Percentiles rank a stretch among this genome's conserved stretches.
These are phyloP conservation scores for Corylus avellana DNA, from an alignment of 306 rosid genomes.

Conservation along the genomic window DNA sequence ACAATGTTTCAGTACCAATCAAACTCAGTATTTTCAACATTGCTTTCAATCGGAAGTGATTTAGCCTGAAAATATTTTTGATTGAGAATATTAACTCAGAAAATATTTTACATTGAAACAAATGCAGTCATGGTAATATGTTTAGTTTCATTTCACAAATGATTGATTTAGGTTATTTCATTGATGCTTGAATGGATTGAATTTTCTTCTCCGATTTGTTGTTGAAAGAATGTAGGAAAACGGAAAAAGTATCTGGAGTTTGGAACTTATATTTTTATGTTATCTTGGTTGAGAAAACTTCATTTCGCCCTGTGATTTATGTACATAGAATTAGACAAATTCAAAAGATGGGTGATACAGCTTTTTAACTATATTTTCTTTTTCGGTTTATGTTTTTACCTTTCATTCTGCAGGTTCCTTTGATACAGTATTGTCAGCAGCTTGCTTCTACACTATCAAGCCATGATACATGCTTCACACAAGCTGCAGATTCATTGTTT, in stretches of 20 bases:
- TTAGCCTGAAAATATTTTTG: too few relatives aligned
- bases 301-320: not conserved
- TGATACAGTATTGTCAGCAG: conserved; percentile 91
- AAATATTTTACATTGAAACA: too few relatives aligned
- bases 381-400: conserved; percentile 11
- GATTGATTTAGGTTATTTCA: not conserved
- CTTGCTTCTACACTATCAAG: conserved; percentile 86
- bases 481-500: conserved; percentile 94
- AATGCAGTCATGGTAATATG: not conserved
- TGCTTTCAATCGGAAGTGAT: too few relatives aligned
- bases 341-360: not conserved
- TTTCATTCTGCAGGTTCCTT: conserved; percentile 69
- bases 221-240: not conserved
- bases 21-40: too few relatives aligned
- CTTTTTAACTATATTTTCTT: not conserved
- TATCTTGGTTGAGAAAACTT: not conserved
- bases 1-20: too few relatives aligned
- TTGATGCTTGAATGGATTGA: not conserved
- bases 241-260: not conserved
- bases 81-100: too few relatives aligned
- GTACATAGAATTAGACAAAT: not conserved
- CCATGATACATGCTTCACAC: conserved; percentile 94
- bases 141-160: not conserved
- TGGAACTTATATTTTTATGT: not conserved
- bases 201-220: not conserved